Evolutionary conservation across 2,329 filamentous ascomycete species (phyloP).

Genomic region (Phialemoniopsis sp.): DNA sequence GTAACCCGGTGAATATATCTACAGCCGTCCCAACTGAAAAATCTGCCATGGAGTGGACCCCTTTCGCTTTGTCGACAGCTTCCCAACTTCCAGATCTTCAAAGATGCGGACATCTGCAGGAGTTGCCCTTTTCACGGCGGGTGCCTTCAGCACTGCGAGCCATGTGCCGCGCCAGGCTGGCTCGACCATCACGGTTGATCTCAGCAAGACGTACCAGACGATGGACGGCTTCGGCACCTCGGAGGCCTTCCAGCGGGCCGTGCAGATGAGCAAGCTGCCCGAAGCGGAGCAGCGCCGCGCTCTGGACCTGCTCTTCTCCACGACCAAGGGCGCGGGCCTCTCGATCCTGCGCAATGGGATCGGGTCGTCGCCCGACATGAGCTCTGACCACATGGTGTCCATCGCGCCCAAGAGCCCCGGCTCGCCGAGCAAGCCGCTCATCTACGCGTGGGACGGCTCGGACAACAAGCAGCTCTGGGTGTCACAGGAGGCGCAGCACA

Average conservation of each 20-base stretch:
- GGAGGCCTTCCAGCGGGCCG: constrained; percentile 36
- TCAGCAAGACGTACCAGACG: constrained; percentile 31
- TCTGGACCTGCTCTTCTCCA: constrained; percentile 30
- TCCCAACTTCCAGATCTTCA: too few species aligned
- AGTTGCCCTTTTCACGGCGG: too few species aligned
- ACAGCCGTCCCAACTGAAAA: too few species aligned
- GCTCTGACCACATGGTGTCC: constrained; percentile 15
- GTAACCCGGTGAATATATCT: too few species aligned
- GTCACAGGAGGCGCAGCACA: constrained; percentile 33
- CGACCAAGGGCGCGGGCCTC: constrained; percentile 30
- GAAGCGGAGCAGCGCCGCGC: constrained; percentile 11
- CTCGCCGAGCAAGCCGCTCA: constrained; percentile 22
- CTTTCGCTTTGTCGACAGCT: too few species aligned
- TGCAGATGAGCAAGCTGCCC: constrained; percentile 12
- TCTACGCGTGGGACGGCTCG: constrained; percentile 35
- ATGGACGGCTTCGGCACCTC: constrained; percentile 39
- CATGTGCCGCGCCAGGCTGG: constrained; percentile 4
- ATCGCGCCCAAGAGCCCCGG: constrained; percentile 34
- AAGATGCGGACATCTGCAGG: too few species aligned
- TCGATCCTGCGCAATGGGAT: constrained; percentile 35
- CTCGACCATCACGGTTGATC: constrained; percentile 25
- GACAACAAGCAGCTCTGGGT: constrained; percentile 42
- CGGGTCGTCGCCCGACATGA: constrained; percentile 17
- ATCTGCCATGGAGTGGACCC: too few species aligned
- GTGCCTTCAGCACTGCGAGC: too few species aligned